A percentile compares a stretch with the other conserved stretches of the same genome.
These are phyloP conservation scores for Wickerhamiella musiphila DNA, from an alignment of 805 yeast species.

Conservation along the genomic window DNA sequence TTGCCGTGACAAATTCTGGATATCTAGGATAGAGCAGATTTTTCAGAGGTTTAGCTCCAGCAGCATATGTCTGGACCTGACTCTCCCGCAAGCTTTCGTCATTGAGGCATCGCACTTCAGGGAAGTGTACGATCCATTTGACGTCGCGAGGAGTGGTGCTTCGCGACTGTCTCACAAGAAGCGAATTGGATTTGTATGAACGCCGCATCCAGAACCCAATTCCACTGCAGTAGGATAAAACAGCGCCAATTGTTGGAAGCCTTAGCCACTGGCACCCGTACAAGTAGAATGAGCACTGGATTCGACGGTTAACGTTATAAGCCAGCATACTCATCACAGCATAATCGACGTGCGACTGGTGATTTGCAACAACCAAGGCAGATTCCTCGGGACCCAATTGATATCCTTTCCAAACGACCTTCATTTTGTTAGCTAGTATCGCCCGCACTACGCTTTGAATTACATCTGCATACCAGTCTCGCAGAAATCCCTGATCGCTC, in stretches of 20 bases:
- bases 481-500: too few relatives aligned
- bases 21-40: constrained; percentile 67
- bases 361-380: constrained; percentile 34
- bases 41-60: constrained; percentile 40
- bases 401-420: constrained; percentile 11
- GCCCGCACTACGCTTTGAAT: too few relatives aligned
- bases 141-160: constrained; percentile 6
- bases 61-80: constrained; percentile 34
- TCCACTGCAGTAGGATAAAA: constrained; percentile 10
- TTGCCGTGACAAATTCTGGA: constrained; percentile 16
- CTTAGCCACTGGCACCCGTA: constrained; percentile 16
- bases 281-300: constrained; percentile 24
- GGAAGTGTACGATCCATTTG: constrained; percentile 54
- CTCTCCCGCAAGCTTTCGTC: constrained; percentile 28
- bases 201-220: constrained; percentile 17
- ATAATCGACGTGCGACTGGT: constrained; percentile 52
- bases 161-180: constrained; percentile 3
- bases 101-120: constrained; percentile 47
- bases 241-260: constrained; percentile 9
- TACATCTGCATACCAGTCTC: too few relatives aligned
- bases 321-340: constrained; percentile 29
- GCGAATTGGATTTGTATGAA: constrained; percentile 11
- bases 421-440: too few relatives aligned
- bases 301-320: constrained; percentile 17
- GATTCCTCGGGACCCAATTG: constrained; percentile 13